Evolutionary conservation across 2,329 filamentous ascomycete genomes (phyloP), one percentile per base, ranked within the genome.

Genomic region (Alternaria angustiovoidea): DNA sequence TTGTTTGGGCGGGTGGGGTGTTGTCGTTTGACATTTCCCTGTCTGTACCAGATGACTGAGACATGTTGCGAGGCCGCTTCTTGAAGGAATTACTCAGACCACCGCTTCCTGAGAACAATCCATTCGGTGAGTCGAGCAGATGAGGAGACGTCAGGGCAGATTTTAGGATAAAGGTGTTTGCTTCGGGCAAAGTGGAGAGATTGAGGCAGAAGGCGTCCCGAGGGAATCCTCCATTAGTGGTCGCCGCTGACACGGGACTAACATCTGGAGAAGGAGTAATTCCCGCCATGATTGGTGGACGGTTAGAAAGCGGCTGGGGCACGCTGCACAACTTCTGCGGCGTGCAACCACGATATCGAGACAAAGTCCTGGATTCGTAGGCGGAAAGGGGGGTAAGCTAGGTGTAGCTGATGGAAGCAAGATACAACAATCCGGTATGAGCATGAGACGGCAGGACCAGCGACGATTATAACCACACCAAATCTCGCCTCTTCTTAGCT

Each of bases 241-340:
- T 77, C 56, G 75, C 75, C 69, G 77, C 77, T 77, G 77, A 79
- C 75, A 78, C 71, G 70, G 78, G 78, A 76, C 77, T 79, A 74
- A 78, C 73, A 63, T 79, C 77, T 77, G 78, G 76, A 68, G 77
- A 79, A 61, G 76, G 78, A 63, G 77, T 78, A 54, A 78, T 71
- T 54, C 62, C 70, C 22, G 75, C 73, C 77, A 79, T 79, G 75
- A 78, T 79, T 78, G 77, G 75, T 71, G 70, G 74, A 68, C 67
- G 56, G 64, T 46, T 61, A 58, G 61, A 63, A 61, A 63, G 64
- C 62, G 66, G 66, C 67, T 62, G 62, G 66, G 71, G 70, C 60
- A 59, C 61, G 67, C 67, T 75, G 71, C 70, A 74, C 68, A 63
- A 61, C 42, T 46, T 66, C 62, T 72, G 65, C 68, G 73, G 71